Evolutionary conservation across 495 filamentous ascomycete species (phyloP).

Genomic region (Penicillium maclennaniae): DNA sequence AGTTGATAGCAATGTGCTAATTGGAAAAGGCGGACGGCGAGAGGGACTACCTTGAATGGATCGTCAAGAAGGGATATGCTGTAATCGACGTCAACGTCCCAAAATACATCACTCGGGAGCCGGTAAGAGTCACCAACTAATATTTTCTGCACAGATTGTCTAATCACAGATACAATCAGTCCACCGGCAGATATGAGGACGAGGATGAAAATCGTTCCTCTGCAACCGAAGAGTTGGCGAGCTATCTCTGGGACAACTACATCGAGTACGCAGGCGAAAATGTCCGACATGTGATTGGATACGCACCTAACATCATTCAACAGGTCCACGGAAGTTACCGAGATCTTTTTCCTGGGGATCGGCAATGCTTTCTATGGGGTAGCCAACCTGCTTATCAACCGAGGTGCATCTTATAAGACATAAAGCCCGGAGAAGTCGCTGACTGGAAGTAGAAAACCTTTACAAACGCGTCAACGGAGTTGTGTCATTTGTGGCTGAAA

Average conservation of each 20-base stretch:
- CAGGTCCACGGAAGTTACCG: slow-evolving; percentile 59
- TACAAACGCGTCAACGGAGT: slow-evolving; percentile 55
- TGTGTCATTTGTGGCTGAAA: slow-evolving; percentile 49
- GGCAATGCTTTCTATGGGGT: slow-evolving; percentile 71
- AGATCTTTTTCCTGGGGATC: slow-evolving; percentile 80
- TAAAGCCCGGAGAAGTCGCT: neutral
- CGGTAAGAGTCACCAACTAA: slow-evolving; percentile 14
- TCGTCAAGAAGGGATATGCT: slow-evolving; percentile 63
- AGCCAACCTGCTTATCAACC: slow-evolving; percentile 62
- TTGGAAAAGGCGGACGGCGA: slow-evolving; percentile 66
- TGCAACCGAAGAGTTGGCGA: slow-evolving; percentile 69
- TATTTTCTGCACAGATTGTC: neutral
- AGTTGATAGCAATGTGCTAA: neutral
- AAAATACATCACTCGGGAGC: slow-evolving; percentile 53
- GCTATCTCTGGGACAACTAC: slow-evolving; percentile 96
- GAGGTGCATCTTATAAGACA: slow-evolving; percentile 44
- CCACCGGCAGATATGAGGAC: slow-evolving; percentile 36
- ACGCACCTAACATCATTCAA: neutral
- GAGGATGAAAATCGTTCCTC: slow-evolving; percentile 39
- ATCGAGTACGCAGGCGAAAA: slow-evolving; percentile 56
- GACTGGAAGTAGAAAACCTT: slow-evolving; percentile 37
- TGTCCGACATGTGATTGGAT: neutral
- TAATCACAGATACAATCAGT: slow-evolving; percentile 23
- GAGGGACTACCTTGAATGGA: slow-evolving; percentile 80
- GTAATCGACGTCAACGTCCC: slow-evolving; percentile 91